Evolutionary conservation across 768 basidiomycete species (phyloP).

Genomic region (Hortiboletus flavorubellus): DNA sequence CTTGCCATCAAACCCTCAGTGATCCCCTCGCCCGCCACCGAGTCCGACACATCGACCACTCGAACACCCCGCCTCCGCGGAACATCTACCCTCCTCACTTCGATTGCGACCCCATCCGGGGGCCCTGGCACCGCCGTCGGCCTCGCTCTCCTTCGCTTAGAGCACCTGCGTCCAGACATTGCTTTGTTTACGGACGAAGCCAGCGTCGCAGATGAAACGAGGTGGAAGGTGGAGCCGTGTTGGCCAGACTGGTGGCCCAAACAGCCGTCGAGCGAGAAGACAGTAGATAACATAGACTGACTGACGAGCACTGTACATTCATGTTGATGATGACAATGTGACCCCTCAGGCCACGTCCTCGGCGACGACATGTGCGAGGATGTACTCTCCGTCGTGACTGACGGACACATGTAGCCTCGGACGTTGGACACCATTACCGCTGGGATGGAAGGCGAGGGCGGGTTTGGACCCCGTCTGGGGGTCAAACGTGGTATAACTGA

Average conservation of each 20-base stretch:
- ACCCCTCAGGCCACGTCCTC: slow-evolving; percentile 34
- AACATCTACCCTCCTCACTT: slow-evolving; percentile 70
- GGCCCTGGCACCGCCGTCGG: slow-evolving; percentile 47
- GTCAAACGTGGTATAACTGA: slow-evolving; percentile 45
- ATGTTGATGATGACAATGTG: not conserved
- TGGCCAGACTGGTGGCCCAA: slow-evolving; percentile 68
- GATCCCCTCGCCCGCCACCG: not conserved
- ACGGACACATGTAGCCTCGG: slow-evolving; percentile 61
- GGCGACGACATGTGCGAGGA: slow-evolving; percentile 63
- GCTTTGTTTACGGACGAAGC: slow-evolving; percentile 14
- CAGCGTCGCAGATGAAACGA: slow-evolving; percentile 13
- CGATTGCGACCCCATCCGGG: slow-evolving; percentile 33
- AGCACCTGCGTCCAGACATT: slow-evolving; percentile 47
- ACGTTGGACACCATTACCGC: not conserved
- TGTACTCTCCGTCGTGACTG: slow-evolving; percentile 81
- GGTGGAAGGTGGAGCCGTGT: slow-evolving; percentile 54
- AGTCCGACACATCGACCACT: slow-evolving; percentile 30
- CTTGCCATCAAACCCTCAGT: slow-evolving; percentile 25
- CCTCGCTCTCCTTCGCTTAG: slow-evolving; percentile 75
- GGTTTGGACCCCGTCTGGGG: slow-evolving; percentile 41
- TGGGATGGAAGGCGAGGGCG: slow-evolving; percentile 31
- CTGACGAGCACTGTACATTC: slow-evolving; percentile 9
- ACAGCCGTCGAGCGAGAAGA: slow-evolving; percentile 15
- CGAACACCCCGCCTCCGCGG: slow-evolving; percentile 59
- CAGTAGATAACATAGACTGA: slow-evolving; percentile 21